Percentiles rank a stretch among this genome's conserved stretches.
phyloP scores from a whole-genome alignment of 192 early-diverging fungal genomes.

The Ramicandelaber brevisporus region DNA sequence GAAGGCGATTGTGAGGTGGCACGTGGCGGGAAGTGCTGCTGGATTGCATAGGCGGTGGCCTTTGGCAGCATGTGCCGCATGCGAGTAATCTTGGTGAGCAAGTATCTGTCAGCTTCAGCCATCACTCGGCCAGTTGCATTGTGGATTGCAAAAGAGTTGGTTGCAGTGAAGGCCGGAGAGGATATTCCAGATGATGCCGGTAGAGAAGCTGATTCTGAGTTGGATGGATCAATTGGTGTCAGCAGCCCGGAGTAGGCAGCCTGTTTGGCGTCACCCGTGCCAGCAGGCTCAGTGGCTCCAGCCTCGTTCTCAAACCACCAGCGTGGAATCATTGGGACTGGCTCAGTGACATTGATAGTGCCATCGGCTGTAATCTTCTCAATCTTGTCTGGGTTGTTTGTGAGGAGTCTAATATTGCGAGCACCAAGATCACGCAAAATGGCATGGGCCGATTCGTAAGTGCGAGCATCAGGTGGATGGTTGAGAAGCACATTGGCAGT shows the following conservation, averaged over 20 bases:
- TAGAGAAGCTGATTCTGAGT: slow-evolving; percentile 3
- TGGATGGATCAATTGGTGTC: not conserved
- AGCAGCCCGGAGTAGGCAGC: not conserved
- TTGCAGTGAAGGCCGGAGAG: slow-evolving; percentile 6
- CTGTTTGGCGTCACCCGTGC: slow-evolving; percentile 5
- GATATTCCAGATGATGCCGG: slow-evolving; percentile 11
- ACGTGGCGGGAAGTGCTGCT: too few relatives aligned
- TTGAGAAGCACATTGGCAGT: slow-evolving; percentile 72
- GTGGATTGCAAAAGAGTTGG: slow-evolving; percentile 3
- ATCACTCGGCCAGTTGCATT: slow-evolving; percentile 18
- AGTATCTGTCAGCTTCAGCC: slow-evolving; percentile 55
- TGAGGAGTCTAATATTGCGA: slow-evolving; percentile 49
- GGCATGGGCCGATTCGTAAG: slow-evolving; percentile 64
- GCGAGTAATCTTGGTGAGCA: slow-evolving; percentile 66
- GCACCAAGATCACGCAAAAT: slow-evolving; percentile 69
- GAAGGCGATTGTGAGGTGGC: too few relatives aligned
- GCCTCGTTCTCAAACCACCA: slow-evolving; percentile 33
- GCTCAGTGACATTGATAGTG: slow-evolving; percentile 45
- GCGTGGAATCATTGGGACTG: slow-evolving; percentile 75
- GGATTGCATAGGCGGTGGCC: too few relatives aligned
- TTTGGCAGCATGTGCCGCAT: slow-evolving; percentile 88
- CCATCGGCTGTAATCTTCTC: slow-evolving; percentile 39
- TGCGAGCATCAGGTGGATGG: slow-evolving; percentile 83
- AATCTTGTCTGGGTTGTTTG: slow-evolving; percentile 94
- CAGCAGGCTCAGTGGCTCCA: slow-evolving; percentile 5